Evolutionary conservation across 2,329 filamentous ascomycete genomes (phyloP).

Genomic region (Fusarium bulbicola): DNA sequence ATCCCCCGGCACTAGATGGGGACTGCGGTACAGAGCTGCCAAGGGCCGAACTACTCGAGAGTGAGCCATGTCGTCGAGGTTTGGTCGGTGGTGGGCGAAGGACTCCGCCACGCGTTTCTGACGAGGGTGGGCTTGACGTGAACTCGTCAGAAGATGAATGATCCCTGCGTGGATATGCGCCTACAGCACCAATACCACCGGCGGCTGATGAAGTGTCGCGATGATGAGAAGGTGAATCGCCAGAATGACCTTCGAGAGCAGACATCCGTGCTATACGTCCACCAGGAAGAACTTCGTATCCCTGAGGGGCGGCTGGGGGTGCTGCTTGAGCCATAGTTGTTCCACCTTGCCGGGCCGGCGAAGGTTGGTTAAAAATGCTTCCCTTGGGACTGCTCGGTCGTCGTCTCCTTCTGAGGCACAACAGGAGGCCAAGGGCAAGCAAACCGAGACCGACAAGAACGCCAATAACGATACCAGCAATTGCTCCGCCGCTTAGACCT

Average conservation of each 20-base stretch:
- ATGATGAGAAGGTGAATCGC: constrained; percentile 66
- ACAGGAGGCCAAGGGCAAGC: constrained; percentile 73
- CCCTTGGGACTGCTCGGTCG: constrained; percentile 69
- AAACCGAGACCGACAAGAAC: constrained; percentile 76
- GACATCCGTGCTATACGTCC: constrained; percentile 96
- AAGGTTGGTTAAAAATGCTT: constrained; percentile 90
- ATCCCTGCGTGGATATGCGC: constrained; percentile 59
- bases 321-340: constrained; percentile 50
- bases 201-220: constrained; percentile 51
- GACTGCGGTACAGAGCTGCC: constrained; percentile 77
- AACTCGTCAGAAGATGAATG: constrained; percentile 78
- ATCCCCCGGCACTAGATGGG: constrained; percentile 74
- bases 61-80: constrained; percentile 81
- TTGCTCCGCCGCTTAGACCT: constrained; percentile 80
- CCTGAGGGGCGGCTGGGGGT: constrained; percentile 52
- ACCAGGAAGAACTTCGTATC: constrained; percentile 81
- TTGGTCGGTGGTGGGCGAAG: constrained; percentile 66
- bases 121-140: constrained; percentile 73
- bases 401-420: constrained; percentile 67
- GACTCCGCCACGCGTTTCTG: constrained; percentile 65
- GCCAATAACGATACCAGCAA: constrained; percentile 91
- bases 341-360: constrained; percentile 68
- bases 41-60: constrained; percentile 85
- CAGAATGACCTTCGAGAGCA: constrained; percentile 81
- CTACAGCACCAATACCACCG: constrained; percentile 54